These are phyloP conservation scores for Rhodocollybia butyracea DNA, from an alignment of 768 basidiomycete species.

Conservation along the genomic window DNA sequence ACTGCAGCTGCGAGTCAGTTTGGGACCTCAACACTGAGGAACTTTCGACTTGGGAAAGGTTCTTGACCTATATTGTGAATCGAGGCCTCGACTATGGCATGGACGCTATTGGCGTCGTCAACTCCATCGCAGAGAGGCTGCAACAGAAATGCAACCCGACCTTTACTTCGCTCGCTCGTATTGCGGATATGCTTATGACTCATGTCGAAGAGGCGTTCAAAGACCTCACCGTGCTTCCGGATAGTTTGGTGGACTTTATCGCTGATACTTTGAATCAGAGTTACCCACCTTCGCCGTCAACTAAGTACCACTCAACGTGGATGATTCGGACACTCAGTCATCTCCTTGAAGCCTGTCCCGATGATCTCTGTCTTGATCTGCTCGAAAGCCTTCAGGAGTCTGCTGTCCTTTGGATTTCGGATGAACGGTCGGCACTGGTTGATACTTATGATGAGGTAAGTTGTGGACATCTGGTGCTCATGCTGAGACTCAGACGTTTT, in stretches of 20 bases:
- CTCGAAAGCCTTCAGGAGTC: conserved; percentile 53
- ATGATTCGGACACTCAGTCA: conserved; percentile 52
- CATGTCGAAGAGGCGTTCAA: conserved; percentile 40
- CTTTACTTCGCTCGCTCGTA: conserved; percentile 42
- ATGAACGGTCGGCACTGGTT: conserved; percentile 48
- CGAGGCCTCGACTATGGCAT: conserved; percentile 60
- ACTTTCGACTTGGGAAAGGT: conserved; percentile 54
- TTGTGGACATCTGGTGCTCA: too few species aligned
- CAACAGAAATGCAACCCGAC: conserved; percentile 35
- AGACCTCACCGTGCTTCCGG: conserved; percentile 52
- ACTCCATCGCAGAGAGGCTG: conserved; percentile 50
- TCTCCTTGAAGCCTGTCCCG: conserved; percentile 54
- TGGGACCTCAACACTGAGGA: conserved; percentile 59
- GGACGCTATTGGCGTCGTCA: conserved; percentile 50
- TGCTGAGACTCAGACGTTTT: conserved; percentile 21
- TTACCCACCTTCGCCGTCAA: conserved; percentile 63
- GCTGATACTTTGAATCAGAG: conserved; percentile 55
- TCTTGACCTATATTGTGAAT: conserved; percentile 48
- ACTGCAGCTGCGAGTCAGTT: conserved; percentile 31
- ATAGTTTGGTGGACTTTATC: conserved; percentile 52
- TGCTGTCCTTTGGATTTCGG: conserved; percentile 59
- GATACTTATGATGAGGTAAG: conserved; percentile 43
- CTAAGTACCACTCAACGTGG: conserved; percentile 58
- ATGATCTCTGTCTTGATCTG: conserved; percentile 39
- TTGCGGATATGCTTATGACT: conserved; percentile 60